Base-by-base conservation (phyloP, 768 basidiomycete species). In the Tylopilus intermedius region DNA sequence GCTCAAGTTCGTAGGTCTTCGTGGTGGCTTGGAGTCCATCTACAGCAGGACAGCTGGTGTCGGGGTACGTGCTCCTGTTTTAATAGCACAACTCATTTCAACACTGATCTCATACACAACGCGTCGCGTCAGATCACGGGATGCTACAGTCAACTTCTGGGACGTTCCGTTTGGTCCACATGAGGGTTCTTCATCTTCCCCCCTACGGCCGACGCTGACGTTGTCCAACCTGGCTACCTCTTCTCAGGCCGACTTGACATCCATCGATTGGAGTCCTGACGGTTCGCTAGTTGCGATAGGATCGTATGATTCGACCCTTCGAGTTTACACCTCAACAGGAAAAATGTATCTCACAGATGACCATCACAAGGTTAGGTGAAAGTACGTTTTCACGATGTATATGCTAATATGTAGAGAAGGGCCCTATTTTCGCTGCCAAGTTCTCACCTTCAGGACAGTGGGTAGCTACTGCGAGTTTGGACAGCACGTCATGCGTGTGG, bases 1-100 rank as follows among this genome's bases (percentile, higher is more conserved):
- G 27, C 64, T n/a, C n/a, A 50, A 26, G 27, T 21, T 43, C 38
- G 18, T 51, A 90, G 88, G 86, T 92, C 7, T 92, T 90, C 50
- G 82, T 88, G 6, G 88, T 87, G 50, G 80, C 84, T 4, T 92
- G 87, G 76, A 91, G 88, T 68, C 88, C 90, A 11, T 73, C 70
- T 35, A 72, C 77, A 32, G 73, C 72, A 29, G 74, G 78, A 37
- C 61, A 82, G n/a, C 69, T 92, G 15, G 86, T 86, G 21, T 82
- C 88, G 27, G 90, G 90, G 88, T 89, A 67, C 55, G 80, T 60
- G 38, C 46, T 45, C 33, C 52, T 27, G 30, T 30, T 30, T 10
- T 2, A 30, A 10, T 47, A 26, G 22, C 15, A 33, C 9, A 21
- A 15, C 48, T 42, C 11, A 18, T 45, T 50, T 9, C 15, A 26